These are phyloP conservation scores for Pugionium dolabratum DNA, from an alignment of 345 rosid species.

Conservation along the genomic window DNA sequence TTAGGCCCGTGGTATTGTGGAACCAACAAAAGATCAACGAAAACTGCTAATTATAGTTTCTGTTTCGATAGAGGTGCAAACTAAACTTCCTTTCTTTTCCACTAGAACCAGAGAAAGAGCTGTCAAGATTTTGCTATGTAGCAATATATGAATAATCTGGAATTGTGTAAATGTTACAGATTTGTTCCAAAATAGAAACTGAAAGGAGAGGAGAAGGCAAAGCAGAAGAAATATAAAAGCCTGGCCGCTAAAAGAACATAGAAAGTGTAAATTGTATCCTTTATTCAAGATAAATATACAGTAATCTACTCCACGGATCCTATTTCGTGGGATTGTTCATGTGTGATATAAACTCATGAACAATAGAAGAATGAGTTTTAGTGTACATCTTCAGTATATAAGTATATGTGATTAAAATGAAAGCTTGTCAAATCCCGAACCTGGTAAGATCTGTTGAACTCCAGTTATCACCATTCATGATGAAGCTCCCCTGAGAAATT, in stretches of 20 bases:
- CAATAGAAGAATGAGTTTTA: slow-evolving; percentile 32
- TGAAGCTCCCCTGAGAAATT: slow-evolving; percentile 43
- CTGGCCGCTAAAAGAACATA: background rate
- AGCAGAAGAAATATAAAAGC: slow-evolving; percentile 5
- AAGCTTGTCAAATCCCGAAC: slow-evolving; percentile 44
- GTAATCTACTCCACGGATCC: slow-evolving; percentile 34
- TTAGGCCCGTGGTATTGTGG: background rate
- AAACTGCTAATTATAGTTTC: background rate
- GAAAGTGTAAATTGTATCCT: slow-evolving; percentile 27
- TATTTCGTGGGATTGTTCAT: slow-evolving; percentile 31
- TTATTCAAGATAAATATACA: slow-evolving; percentile 38
- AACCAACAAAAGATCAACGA: background rate
- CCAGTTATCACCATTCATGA: slow-evolving; percentile 51
- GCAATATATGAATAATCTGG: background rate
- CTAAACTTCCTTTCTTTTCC: background rate
- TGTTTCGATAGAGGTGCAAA: background rate
- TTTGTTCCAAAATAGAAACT: slow-evolving; percentile 11
- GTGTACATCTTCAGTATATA: slow-evolving; percentile 21
- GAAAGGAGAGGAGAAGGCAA: slow-evolving; percentile 18
- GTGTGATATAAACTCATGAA: slow-evolving; percentile 30
- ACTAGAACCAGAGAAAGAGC: background rate
- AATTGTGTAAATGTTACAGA: slow-evolving; percentile 16
- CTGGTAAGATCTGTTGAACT: slow-evolving; percentile 57
- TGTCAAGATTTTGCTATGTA: slow-evolving; percentile 7
- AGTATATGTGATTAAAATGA: slow-evolving; percentile 15